These are phyloP conservation scores for Rubia tinctorum DNA, from an alignment of 305 asterid genomes.

Conservation along the genomic window DNA sequence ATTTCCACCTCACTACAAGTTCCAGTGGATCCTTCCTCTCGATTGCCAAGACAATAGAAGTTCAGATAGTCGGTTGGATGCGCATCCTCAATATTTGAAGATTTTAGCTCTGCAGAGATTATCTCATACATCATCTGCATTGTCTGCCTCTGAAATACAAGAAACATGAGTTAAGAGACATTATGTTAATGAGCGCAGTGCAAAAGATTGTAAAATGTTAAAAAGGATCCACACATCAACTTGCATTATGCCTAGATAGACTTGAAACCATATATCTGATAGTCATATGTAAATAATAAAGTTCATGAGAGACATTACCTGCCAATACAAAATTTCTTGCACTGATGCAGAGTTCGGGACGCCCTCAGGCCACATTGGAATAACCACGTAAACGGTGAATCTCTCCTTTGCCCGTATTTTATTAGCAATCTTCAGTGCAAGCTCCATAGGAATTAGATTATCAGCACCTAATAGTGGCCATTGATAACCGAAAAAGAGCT, in stretches of 20 bases:
- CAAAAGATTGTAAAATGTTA: too few relatives aligned
- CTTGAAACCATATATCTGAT: not conserved
- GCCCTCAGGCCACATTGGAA: slow-evolving; percentile 99
- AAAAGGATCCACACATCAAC: too few relatives aligned
- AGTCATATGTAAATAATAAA: slow-evolving; percentile 1
- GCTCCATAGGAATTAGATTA: slow-evolving; percentile 91
- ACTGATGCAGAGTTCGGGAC: slow-evolving; percentile 78
- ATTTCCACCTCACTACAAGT: slow-evolving; percentile 40
- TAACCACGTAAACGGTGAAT: slow-evolving; percentile 72
- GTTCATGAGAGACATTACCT: slow-evolving; percentile 39
- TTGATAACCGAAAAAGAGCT: not conserved
- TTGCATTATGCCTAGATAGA: too few relatives aligned
- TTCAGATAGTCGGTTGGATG: slow-evolving; percentile 82
- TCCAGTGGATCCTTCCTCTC: slow-evolving; percentile 42
- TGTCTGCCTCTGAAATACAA: slow-evolving; percentile 60
- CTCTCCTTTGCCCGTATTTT: slow-evolving; percentile 79
- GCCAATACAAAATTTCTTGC: slow-evolving; percentile 97
- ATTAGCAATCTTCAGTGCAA: slow-evolving; percentile 77
- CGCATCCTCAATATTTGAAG: slow-evolving; percentile 39
- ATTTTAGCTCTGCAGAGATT: slow-evolving; percentile 61
- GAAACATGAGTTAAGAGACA: slow-evolving; percentile 7
- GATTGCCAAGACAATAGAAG: slow-evolving; percentile 93
- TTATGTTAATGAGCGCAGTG: not conserved
- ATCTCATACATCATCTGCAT: slow-evolving; percentile 96
- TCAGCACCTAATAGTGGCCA: slow-evolving; percentile 66